Evolutionary conservation across 2,329 filamentous ascomycete species (phyloP).

Genomic region (Cryoendolithus antarcticus): DNA sequence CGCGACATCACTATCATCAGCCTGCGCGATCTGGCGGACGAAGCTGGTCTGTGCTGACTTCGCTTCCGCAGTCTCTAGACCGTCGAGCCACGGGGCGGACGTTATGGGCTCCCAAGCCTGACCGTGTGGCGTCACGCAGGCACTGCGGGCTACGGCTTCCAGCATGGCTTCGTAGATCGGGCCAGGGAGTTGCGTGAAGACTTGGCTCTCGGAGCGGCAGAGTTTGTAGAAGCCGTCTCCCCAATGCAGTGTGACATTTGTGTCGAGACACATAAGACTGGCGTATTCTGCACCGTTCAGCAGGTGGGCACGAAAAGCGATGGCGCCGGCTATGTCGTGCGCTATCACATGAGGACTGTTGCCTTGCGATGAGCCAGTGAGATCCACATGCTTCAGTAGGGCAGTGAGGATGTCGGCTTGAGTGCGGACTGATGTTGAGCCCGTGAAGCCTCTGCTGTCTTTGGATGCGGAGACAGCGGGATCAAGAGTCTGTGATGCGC

Average conservation of each 20-base stretch:
- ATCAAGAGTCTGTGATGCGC: conserved; percentile 22
- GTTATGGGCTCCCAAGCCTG: conserved; percentile 26
- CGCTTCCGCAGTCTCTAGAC: too few species aligned
- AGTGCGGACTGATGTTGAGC: conserved; percentile 26
- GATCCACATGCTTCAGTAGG: conserved; percentile 25
- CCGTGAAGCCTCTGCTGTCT: conserved; percentile 10
- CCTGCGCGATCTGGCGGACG: conserved; percentile 30
- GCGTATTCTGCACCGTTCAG: conserved; percentile 20
- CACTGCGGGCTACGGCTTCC: conserved; percentile 29
- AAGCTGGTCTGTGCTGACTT: conserved; percentile 26
- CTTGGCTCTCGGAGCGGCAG: conserved; percentile 15
- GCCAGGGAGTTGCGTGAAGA: conserved; percentile 20
- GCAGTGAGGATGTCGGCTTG: conserved; percentile 29
- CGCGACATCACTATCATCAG: conserved; percentile 27
- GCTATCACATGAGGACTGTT: conserved; percentile 28
- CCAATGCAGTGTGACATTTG: conserved; percentile 32
- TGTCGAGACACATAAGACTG: conserved; percentile 27
- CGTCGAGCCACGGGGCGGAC: conserved; percentile 23
- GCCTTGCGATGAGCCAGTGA: conserved; percentile 2
- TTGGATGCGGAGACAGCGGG: background rate
- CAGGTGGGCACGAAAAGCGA: conserved; percentile 28
- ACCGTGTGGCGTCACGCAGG: conserved; percentile 19
- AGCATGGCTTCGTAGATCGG: conserved; percentile 28
- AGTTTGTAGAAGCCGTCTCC: conserved; percentile 34
- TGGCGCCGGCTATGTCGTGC: conserved; percentile 34